Base-by-base conservation (phyloP, 306 rosid genomes). In the Sophora flavescens region DNA sequence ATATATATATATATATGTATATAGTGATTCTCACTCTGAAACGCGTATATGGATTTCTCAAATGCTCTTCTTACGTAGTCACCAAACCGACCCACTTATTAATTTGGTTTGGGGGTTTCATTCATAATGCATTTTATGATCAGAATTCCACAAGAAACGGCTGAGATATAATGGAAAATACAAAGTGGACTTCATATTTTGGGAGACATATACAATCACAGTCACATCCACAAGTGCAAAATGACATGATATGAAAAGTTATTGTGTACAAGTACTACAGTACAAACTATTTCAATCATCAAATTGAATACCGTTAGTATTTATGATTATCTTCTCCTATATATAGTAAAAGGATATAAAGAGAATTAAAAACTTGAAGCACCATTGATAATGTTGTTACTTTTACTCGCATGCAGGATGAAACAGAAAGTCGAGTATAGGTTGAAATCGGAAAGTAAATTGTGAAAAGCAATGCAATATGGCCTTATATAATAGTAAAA, bases 11-110 rank as follows among this genome's bases (percentile, higher is more conserved):
- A n/a, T 22, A 22, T 22, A 22, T 22, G 4, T 70, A 10, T 15
- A 52, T 69, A 78, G 45, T 60, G 66, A 78, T 51, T 61, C 38
- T 17, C 16, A 63, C 32, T 70, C 52, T 73, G 9, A 47, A 68
- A 84, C 85, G 83, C 85, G 85, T 71, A 28, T 36, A 44, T 2
- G 54, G 67, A 75, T 52, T 68, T 81, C 77, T 47, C 13, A 73
- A 72, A 72, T 84, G 83, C 78, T 80, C 48, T 59, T 80, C 80
- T 77, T 84, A 84, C 85, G 85, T 81, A 78, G 51, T 73, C 75
- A 68, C 52, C 42, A 71, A 80, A 81, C 85, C 81, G 75, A 68
- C 80, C 83, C 83, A 80, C 80, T 84, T 75, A 33, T 53, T 64
- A 60, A 41, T 68, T 52, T 44, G 32, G 51, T 68, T 52, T 44